Evolutionary conservation across 202 grass and related monocot genomes (phyloP).

Genomic region (Saccharum hybrid): DNA sequence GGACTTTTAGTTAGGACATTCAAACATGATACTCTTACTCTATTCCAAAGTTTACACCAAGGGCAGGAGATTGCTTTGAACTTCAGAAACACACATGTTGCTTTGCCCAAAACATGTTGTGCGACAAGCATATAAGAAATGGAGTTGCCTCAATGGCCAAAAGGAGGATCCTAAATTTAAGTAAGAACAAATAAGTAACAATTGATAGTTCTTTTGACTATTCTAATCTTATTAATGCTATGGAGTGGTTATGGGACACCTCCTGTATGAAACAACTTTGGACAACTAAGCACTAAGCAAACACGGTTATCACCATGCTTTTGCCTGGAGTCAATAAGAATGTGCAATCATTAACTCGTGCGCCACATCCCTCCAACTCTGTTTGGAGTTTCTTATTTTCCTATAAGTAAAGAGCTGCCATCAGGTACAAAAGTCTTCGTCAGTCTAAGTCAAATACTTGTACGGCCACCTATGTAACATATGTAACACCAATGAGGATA

Average conservation of each 20-base stretch:
- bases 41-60: not conserved
- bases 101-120: conserved; percentile 8
- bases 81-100: conserved; percentile 14
- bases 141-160: not conserved
- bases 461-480: conserved; percentile 31
- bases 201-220: conserved; percentile 24
- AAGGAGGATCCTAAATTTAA: conserved; percentile 19
- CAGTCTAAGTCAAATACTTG: conserved; percentile 25
- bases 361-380: not conserved
- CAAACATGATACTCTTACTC: not conserved
- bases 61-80: conserved; percentile 2
- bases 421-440: conserved; percentile 14
- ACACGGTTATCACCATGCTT: conserved; percentile 19
- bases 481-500: conserved; percentile 26
- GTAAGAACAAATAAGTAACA: conserved; percentile 1
- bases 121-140: conserved; percentile 14
- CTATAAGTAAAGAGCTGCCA: conserved; percentile 24
- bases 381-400: conserved; percentile 37
- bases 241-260: not conserved
- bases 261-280: conserved; percentile 2
- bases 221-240: conserved; percentile 24
- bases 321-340: conserved; percentile 26
- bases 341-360: conserved; percentile 22
- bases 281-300: conserved; percentile 23
- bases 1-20: not conserved